Base-by-base conservation (phyloP, 305 asterid species). In the Fraxinus xanthoxyloides region DNA sequence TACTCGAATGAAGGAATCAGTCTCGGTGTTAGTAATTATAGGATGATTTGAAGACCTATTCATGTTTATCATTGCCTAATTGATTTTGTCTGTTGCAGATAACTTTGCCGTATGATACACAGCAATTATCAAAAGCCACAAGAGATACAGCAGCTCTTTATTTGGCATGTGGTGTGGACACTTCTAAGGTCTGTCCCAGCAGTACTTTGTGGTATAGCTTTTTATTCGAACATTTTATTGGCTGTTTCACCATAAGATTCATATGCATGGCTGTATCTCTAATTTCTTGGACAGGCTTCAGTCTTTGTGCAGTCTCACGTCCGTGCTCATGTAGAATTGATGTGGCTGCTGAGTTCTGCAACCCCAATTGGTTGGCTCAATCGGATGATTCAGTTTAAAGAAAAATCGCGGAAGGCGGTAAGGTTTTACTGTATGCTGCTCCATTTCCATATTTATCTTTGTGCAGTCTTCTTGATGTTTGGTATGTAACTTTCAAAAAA, bases 301-400 rank as follows among this genome's bases (percentile, higher is more conserved):
- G 98, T 96, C 75, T 96, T 96, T 88, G 97, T 96, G 91, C 98
- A 94, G 92, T 94, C 98, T 81, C 99, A 96, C 85, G 97, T 96
- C 31, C 92, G 91, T 84, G 99, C 98, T 85, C 98, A 92, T 87
- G 95, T 91, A 59, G 98, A 96, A 85, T 83, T 96, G 91, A 94
- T 93, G 98, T 96, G 99, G 98, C 86, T 94, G 83, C 90, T 96
- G 84, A 94, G 98, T 88, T 89, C 98, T 72, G 90, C 95, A 73
- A 91, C 97, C 35, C 99, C 98, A 75, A 92, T 94, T 82, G 98
- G 98, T 73, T 93, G 98, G 99, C 97, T 96, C 80, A 96, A 94
- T 81, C 90, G 83, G 88, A 96, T 96, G 99, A 94, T 94, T 81
- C 99, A 94, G 81, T 96, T 96, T 82, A 96, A 93, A 87, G 99